Evolutionary conservation across 495 filamentous ascomycete genomes (phyloP), one percentile per base, ranked within the genome.

Genomic region (Hyaloscypha bicolor): DNA sequence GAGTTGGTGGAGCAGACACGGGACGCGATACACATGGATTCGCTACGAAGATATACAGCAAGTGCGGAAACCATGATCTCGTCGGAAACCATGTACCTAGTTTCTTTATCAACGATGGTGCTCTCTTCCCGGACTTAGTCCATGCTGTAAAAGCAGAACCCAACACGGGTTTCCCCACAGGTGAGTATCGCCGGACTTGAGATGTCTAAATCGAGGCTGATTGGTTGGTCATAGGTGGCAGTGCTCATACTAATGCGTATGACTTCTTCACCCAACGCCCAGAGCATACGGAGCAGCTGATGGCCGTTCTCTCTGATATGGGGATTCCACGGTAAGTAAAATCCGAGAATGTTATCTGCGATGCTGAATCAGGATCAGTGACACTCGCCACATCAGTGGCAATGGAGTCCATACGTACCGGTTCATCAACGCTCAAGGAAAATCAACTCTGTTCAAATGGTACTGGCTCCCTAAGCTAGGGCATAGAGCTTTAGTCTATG

Each of bases 1-100:
- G 79, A 52, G 78, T 77, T 16, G 84, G 83, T 55, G 82, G 82
- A 64, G 75, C 79, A 11, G 83, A 87, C 56, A 78, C 77, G 4
- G 81, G 77, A 12, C 81, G 84, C 31, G 84, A 87, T 72, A 82
- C 83, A 0, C 82, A 85, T 62, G 84, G 84, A 0, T 87, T 87
- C 67, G 82, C 83, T 4, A 80, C 79, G 32, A 81, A 82, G n/a
- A 80, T 87, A 69, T 84, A 83, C 55, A 85, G 80, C 12, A 78
- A 83, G 48, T 79, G 82, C 62, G 82, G 82, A 21, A 83, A 85
- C 68, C 81, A 81, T 78, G 83, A 86, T 61, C n/a, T 85, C 19
- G 82, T 85, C 56, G 82, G 81, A 65, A 79, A 79, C 62, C 77
- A 78, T 59, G 78, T 83, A 21, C 80, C 82, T n/a, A 78, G 79